Conservation (phyloP, 495 filamentous ascomycete species). For the Daldinia vernicosa region DNA sequence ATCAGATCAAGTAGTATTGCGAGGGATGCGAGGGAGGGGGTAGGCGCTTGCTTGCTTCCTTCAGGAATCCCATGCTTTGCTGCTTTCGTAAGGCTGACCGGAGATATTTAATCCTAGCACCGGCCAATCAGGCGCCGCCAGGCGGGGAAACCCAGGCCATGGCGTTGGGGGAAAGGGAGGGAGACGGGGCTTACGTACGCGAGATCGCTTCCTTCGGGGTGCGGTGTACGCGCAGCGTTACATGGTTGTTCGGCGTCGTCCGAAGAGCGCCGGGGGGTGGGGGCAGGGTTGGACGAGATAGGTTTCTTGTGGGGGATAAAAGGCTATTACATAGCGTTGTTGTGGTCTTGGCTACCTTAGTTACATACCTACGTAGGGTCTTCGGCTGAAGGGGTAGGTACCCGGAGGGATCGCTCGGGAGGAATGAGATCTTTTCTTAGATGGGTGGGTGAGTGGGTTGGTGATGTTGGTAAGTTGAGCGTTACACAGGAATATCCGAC, state of each 20-base stretch:
- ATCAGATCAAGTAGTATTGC: slow-evolving; percentile 5
- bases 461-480: not conserved
- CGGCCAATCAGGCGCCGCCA: not conserved
- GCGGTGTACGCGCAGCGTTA: not conserved
- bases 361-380: not conserved
- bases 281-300: not conserved
- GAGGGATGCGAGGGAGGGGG: not conserved
- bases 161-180: not conserved
- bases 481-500: not conserved
- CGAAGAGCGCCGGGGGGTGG: not conserved
- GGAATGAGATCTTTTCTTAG: slow-evolving; percentile 6
- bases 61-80: not conserved
- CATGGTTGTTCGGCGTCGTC: slow-evolving; percentile 4
- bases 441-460: not conserved
- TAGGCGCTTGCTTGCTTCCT: not conserved
- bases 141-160: not conserved
- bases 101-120: not conserved
- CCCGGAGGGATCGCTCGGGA: not conserved
- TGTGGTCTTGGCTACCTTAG: too few relatives aligned
- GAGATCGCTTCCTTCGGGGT: slow-evolving; percentile 5
- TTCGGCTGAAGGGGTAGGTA: not conserved
- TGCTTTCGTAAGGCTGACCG: slow-evolving; percentile 7
- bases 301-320: not conserved
- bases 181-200: not conserved
- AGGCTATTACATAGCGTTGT: too few relatives aligned